Evolutionary conservation across 495 filamentous ascomycete genomes (phyloP).

Genomic region (Corynascus novoguineensis): DNA sequence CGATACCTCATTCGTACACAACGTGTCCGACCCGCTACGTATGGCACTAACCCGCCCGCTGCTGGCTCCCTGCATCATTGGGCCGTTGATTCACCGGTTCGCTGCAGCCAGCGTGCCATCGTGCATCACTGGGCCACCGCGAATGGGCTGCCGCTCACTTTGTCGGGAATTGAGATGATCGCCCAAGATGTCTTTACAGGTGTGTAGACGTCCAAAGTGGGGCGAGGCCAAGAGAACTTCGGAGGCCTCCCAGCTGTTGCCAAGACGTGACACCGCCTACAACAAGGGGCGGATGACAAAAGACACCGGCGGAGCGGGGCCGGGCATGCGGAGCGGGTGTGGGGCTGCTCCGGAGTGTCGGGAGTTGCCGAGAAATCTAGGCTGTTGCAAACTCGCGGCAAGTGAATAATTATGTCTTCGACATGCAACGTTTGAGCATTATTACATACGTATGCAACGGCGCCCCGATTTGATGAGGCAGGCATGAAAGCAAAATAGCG

Average conservation of each 20-base stretch:
- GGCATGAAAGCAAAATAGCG: background rate
- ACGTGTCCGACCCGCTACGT: no score
- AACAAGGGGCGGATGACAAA: background rate
- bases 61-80: background rate
- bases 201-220: background rate
- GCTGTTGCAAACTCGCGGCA: background rate
- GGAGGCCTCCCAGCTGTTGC: constrained; percentile 3
- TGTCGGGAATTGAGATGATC: background rate
- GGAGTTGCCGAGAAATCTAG: background rate
- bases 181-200: no score
- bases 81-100: background rate
- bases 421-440: background rate
- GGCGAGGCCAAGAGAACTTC: background rate
- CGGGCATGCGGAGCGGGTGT: background rate
- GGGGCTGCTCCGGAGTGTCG: background rate
- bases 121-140: background rate
- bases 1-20: no score
- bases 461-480: background rate
- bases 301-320: background rate
- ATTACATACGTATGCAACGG: background rate
- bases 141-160: background rate
- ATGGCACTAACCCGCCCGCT: no score
- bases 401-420: no score
- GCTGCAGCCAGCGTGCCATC: background rate
- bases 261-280: background rate